Evolutionary conservation across 169 alveolate genomes (phyloP).

Genomic region (Plasmodium fragile): DNA sequence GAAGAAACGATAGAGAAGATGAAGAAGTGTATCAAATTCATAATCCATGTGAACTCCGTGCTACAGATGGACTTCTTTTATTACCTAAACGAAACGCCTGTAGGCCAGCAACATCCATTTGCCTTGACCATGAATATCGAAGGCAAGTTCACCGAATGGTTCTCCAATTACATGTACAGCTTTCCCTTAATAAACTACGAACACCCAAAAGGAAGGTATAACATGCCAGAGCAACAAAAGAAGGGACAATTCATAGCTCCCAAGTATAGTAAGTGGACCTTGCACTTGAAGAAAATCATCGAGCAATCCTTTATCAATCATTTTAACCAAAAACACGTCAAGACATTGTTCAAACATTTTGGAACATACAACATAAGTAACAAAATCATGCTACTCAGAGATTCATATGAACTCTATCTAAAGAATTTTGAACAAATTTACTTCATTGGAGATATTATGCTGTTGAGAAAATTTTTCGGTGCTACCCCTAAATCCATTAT

Average conservation of each 20-base stretch:
- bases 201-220: not conserved
- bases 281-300: slow-evolving; percentile 16
- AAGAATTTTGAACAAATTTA: slow-evolving; percentile 15
- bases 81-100: slow-evolving; percentile 41
- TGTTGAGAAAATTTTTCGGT: slow-evolving; percentile 13
- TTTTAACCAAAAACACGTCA: slow-evolving; percentile 47
- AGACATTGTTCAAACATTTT: slow-evolving; percentile 12
- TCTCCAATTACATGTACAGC: slow-evolving; percentile 9
- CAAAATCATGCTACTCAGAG: slow-evolving; percentile 51
- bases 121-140: slow-evolving; percentile 34
- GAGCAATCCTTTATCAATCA: not conserved
- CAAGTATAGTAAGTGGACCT: slow-evolving; percentile 41
- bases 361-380: slow-evolving; percentile 34
- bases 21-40: slow-evolving; percentile 30
- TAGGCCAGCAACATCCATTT: slow-evolving; percentile 17
- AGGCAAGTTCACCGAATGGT: slow-evolving; percentile 29
- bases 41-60: slow-evolving; percentile 35
- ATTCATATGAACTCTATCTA: slow-evolving; percentile 35
- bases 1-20: slow-evolving; percentile 20
- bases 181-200: slow-evolving; percentile 41
- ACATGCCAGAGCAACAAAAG: slow-evolving; percentile 11
- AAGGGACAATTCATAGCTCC: slow-evolving; percentile 24
- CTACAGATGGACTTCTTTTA: slow-evolving; percentile 49
- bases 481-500: not conserved
- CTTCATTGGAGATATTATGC: slow-evolving; percentile 47